phyloP scores from a whole-genome alignment of 2,329 filamentous ascomycete species.

The Raffaelea arxii region DNA sequence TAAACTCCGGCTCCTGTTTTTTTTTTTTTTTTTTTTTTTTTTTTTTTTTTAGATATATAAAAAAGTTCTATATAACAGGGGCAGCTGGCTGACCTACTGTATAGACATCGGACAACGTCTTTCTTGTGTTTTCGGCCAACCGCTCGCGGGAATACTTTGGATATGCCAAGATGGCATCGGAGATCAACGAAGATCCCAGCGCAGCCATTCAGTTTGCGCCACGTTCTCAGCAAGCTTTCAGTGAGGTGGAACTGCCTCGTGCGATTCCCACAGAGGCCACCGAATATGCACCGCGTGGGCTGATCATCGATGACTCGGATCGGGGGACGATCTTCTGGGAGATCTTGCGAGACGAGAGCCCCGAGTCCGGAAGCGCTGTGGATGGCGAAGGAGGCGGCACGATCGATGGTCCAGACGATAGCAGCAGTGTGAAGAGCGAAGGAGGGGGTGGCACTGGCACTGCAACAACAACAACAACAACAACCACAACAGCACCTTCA shows the following conservation, averaged over 20 bases:
- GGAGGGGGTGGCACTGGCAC: too few species aligned
- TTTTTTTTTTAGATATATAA: background rate
- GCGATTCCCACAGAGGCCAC: conserved; percentile 73
- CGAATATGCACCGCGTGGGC: conserved; percentile 67
- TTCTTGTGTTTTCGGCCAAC: conserved; percentile 90
- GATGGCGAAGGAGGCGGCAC: background rate
- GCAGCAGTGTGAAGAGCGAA: conserved; percentile 26
- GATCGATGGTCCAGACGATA: conserved; percentile 30
- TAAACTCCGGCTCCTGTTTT: too few species aligned
- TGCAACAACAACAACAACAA: too few species aligned
- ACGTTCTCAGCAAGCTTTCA: conserved; percentile 43
- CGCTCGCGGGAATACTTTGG: conserved; percentile 97
- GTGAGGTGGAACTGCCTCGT: conserved; percentile 59
- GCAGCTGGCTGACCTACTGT: background rate
- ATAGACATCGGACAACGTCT: conserved; percentile 73
- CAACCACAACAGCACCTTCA: too few species aligned
- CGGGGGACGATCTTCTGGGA: conserved; percentile 98
- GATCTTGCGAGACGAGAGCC: conserved; percentile 42
- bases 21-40: background rate
- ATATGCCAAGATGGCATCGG: conserved; percentile 81
- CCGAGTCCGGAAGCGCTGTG: conserved; percentile 17
- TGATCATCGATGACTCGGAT: conserved; percentile 85
- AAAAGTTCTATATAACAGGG: too few species aligned
- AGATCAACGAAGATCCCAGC: conserved; percentile 67
- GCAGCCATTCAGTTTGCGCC: conserved; percentile 61